Evolutionary conservation across 2,329 filamentous ascomycete species (phyloP), one percentile per base, ranked within the genome.

Genomic region (Cladosporium sp.): DNA sequence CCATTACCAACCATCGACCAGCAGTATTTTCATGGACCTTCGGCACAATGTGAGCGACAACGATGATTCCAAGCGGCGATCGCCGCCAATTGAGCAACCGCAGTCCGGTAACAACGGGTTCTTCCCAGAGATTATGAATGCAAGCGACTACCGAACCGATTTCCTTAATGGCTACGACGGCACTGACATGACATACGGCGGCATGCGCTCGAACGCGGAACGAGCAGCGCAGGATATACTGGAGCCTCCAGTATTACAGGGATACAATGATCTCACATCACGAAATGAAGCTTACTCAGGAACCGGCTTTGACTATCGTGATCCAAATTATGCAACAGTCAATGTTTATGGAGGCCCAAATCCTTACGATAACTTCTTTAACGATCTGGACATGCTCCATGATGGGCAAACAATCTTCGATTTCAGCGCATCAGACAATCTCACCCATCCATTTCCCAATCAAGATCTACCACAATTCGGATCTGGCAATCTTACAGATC

Each of bases 11-110:
- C 11, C 11, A 59, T 21, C 23, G 16, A 40, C 33, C 8, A 33
- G 1, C 28, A 14, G 3, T 6, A 8, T 16, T 26, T 56, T 40
- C 35, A 63, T 63, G 61, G 61, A 63, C 33, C 12, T 26, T 56
- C 35, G 50, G 7, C 31, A 56, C 23, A 37, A 63, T 63, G 61
- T 63, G 26, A 63, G 16, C 26, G 35, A 55, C 11, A 56, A 7
- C 8, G 26, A 55, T n/a, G 61, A 56, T 44, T 29, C 14, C 61
- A 26, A 63, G 61, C 61, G 61, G 61, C 61, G 10, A 29, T 56
- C 35, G 50, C 50, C 61, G 35, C 35, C 49, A 33, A 2, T 18
- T 46, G 61, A 53, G 10, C 50, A 55, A 46, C 28, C 35, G 26
- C 61, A 63, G 26, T 33, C 55, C 21, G 21, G 37, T 18, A 10